Percentiles rank a stretch among this genome's conserved stretches.
phyloP scores from a whole-genome alignment of 176 grass and related monocot genomes.

The sorghum (Sorghum bicolor) region DNA sequence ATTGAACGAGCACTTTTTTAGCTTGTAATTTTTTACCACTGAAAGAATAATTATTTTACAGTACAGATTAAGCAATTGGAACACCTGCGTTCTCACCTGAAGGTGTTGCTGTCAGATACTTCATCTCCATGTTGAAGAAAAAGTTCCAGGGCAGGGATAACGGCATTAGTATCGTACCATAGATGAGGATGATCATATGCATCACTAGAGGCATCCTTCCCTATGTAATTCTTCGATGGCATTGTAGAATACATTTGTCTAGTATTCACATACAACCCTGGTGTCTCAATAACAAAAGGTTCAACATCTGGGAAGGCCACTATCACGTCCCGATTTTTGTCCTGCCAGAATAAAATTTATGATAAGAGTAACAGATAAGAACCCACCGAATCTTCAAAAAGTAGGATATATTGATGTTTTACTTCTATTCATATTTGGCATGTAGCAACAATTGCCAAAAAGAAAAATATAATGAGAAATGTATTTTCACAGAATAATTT shows the following conservation, averaged over 20 bases:
- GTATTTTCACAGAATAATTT: neutral
- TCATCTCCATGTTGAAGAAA: constrained; percentile 77
- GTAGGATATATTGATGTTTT: neutral
- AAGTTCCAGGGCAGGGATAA: constrained; percentile 60
- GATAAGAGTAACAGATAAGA: constrained; percentile 20
- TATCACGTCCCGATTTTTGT: constrained; percentile 89
- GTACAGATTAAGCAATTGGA: constrained; percentile 13
- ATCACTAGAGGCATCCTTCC: constrained; percentile 37
- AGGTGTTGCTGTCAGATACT: constrained; percentile 59
- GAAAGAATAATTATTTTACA: neutral
- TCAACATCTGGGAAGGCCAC: constrained; percentile 89
- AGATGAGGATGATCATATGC: constrained; percentile 84
- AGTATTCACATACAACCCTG: constrained; percentile 15
- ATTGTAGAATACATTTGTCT: constrained; percentile 5
- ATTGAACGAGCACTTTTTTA: neutral
- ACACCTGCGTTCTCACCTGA: constrained; percentile 49
- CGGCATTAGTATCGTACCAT: constrained; percentile 66
- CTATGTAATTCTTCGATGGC: constrained; percentile 6
- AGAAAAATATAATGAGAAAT: neutral
- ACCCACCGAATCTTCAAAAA: neutral
- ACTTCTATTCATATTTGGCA: neutral
- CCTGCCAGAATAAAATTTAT: constrained; percentile 41
- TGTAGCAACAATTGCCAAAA: neutral
- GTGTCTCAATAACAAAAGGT: constrained; percentile 60
- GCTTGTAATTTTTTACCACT: neutral